Conservation (phyloP, 768 basidiomycete genomes). For the Hirschioporus abietinus region DNA sequence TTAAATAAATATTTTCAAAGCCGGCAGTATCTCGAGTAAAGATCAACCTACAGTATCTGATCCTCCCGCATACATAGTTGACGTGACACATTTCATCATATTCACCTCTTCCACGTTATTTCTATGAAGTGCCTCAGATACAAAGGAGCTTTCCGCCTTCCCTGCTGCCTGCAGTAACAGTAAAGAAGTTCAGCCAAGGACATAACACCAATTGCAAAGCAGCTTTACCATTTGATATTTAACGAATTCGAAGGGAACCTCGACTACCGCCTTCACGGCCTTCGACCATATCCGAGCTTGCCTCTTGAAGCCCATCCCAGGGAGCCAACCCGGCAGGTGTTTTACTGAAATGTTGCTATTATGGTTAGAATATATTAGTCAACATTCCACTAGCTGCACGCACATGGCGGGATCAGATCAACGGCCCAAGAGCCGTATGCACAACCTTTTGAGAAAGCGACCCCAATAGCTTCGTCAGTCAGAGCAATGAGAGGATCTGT, state of each 20-base stretch:
- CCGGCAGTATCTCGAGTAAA: too few relatives aligned
- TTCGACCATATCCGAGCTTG: constrained; percentile 17
- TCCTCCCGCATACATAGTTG: constrained; percentile 14
- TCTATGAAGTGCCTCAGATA: constrained; percentile 5
- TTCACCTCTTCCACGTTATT: not conserved
- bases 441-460: constrained; percentile 4
- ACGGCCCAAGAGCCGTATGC: constrained; percentile 30
- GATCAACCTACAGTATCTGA: constrained; percentile 15
- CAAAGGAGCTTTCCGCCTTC: not conserved
- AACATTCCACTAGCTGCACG: constrained; percentile 6
- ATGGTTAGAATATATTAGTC: not conserved
- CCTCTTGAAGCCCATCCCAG: constrained; percentile 19
- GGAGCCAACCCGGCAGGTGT: constrained; percentile 20
- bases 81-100: constrained; percentile 9
- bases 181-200: not conserved
- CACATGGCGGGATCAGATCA: constrained; percentile 27
- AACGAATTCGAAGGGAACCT: constrained; percentile 17
- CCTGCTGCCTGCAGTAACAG: not conserved
- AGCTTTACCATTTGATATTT: constrained; percentile 13
- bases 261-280: constrained; percentile 13
- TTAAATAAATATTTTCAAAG: not conserved
- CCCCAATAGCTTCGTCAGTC: constrained; percentile 22
- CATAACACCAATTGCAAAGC: not conserved
- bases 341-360: constrained; percentile 15
- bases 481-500: constrained; percentile 32